Evolutionary conservation across 805 yeast species (phyloP), one percentile per base, ranked within the genome.

Genomic region (Nakazawaea anatomiae): DNA sequence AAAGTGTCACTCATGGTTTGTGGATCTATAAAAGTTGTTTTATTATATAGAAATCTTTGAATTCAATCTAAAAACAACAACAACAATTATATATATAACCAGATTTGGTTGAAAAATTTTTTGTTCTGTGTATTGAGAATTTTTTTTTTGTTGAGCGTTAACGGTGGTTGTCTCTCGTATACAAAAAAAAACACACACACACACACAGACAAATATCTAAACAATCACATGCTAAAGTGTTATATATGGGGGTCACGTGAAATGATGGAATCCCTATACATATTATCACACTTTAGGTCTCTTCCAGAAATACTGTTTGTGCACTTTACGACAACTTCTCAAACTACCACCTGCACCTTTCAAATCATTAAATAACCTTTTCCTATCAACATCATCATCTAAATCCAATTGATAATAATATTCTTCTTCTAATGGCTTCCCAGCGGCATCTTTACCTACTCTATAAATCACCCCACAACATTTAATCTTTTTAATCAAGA

Each of bases 371-470:
- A 91, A 96, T 56, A 90, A 69, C 45, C 67, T 67, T 40, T 80
- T 82, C 63, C 99, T 82, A 45, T 82, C 82, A 30, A 63, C 60
- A 61, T 92, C 96, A 38, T 68, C 63, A 66, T 94, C 99, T 44
- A 82, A 77, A 57, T 90, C 98, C 3, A 90, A 83, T 52, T 84
- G 82, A 63, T 94, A 94, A 66, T 90, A 94, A 63, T 89, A 94
- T 64, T 94, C 97, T 64, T 89, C 96, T 57, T 92, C 98, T 55
- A 94, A 73, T 4, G 87, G 88, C 65, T 90, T 89, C 9, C 98
- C 99, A 2, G 97, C 95, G 3, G 98, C 97, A 67, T 94, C 99
- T 65, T 90, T 91, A 46, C 97, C 97, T 52, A 78, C 75, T 66
- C 98, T 85, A 60, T 82, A 79, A 54, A 94, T 91, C 9, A 87